phyloP scores from a whole-genome alignment of 2,329 filamentous ascomycete genomes.

The Ciborinia camelliae region DNA sequence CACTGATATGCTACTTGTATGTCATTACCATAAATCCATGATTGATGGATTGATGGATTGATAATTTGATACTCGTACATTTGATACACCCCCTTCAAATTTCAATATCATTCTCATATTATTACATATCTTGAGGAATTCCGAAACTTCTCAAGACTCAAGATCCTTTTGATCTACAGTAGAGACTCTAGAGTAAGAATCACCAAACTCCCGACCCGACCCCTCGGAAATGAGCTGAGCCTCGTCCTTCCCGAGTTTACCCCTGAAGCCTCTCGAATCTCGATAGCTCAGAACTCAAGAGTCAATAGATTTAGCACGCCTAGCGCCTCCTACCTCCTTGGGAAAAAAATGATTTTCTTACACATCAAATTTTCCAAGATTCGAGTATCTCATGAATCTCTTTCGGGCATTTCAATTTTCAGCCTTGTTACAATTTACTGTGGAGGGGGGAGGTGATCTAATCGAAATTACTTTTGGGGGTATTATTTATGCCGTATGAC shows the following conservation, averaged over 20 bases:
- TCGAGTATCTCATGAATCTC: neutral
- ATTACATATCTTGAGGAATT: too few relatives aligned
- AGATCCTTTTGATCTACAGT: too few relatives aligned
- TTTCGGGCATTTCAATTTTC: neutral
- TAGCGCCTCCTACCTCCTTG: neutral
- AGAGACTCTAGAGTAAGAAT: neutral
- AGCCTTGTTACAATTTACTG: neutral
- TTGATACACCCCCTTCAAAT: too few relatives aligned
- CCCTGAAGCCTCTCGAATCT: neutral
- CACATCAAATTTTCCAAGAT: neutral
- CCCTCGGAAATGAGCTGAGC: neutral
- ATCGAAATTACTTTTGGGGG: neutral
- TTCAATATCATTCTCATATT: too few relatives aligned
- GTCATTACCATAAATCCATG: neutral
- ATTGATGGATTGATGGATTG: too few relatives aligned
- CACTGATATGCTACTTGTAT: neutral
- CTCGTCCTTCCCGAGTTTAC: slow-evolving; percentile 10
- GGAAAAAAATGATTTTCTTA: neutral
- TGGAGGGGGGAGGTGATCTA: too few relatives aligned
- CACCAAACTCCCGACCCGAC: slow-evolving; percentile 1
- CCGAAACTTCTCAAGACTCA: neutral
- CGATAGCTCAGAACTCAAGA: neutral
- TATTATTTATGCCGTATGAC: neutral
- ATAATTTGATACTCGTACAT: too few relatives aligned
- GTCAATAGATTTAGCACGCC: too few relatives aligned